Conservation (phyloP, 2,329 filamentous ascomycete genomes). For the Anthostomella pinea region DNA sequence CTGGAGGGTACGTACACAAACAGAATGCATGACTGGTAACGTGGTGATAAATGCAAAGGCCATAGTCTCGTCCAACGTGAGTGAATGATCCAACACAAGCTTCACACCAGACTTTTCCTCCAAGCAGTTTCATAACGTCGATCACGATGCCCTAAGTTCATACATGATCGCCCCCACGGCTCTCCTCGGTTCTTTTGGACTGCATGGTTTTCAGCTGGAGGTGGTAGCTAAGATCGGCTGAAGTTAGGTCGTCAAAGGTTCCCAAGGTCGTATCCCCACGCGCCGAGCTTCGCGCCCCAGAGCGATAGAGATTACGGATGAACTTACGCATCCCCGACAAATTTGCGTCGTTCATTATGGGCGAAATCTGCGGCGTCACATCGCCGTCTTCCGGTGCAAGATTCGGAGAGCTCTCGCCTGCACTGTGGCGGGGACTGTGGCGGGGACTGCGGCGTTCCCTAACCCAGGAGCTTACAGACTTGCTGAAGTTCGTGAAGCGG, state of each 20-base stretch:
- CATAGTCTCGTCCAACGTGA: too few species aligned
- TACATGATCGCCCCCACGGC: too few species aligned
- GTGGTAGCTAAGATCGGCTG: not conserved
- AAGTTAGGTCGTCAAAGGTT: not conserved
- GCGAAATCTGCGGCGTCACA: not conserved
- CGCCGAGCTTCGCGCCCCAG: not conserved
- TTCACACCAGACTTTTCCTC: too few species aligned
- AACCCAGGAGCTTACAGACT: constrained; percentile 15
- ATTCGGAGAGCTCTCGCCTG: constrained; percentile 8
- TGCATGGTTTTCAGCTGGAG: not conserved
- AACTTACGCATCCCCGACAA: constrained; percentile 7
- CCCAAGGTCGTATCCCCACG: not conserved
- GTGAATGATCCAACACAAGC: too few species aligned
- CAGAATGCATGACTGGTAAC: too few species aligned
- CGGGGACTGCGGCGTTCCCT: constrained; percentile 10
- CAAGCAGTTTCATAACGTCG: too few species aligned
- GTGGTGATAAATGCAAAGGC: too few species aligned
- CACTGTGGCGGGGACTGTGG: constrained; percentile 3
- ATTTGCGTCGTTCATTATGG: not conserved
- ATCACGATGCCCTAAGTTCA: too few species aligned
- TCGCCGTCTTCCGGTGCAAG: too few species aligned
- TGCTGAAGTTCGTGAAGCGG: constrained; percentile 11
- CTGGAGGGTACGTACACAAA: too few species aligned
- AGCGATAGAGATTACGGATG: constrained; percentile 4
- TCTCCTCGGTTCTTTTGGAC: too few species aligned